Evolutionary conservation across 768 basidiomycete species (phyloP).

Genomic region (Boletus subcaerulescens): DNA sequence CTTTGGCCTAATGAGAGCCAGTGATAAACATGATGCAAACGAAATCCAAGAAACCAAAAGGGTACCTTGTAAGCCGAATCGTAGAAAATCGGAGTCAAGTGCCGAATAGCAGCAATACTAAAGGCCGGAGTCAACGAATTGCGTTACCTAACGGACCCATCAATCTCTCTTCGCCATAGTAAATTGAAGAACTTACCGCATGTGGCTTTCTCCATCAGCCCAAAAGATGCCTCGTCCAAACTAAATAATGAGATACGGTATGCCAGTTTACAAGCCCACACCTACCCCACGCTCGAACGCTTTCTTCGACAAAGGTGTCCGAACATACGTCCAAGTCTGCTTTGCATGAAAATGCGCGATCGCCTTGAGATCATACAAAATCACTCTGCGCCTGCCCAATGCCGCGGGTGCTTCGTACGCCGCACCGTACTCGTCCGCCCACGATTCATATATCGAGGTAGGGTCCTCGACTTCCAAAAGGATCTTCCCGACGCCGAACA

Average conservation of each 20-base stretch:
- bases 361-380: slow-evolving; percentile 41
- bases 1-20: slow-evolving; percentile 22
- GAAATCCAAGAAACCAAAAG: not conserved
- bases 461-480: slow-evolving; percentile 4
- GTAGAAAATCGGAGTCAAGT: slow-evolving; percentile 22
- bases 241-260: not conserved
- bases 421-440: slow-evolving; percentile 18
- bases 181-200: slow-evolving; percentile 25
- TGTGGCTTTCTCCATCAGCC: slow-evolving; percentile 44
- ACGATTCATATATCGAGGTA: slow-evolving; percentile 13
- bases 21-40: not conserved
- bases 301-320: slow-evolving; percentile 32
- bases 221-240: slow-evolving; percentile 31
- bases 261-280: not conserved
- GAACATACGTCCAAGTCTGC: slow-evolving; percentile 36
- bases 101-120: slow-evolving; percentile 23
- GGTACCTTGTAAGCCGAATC: slow-evolving; percentile 29
- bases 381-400: slow-evolving; percentile 8
- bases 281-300: slow-evolving; percentile 30
- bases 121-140: slow-evolving; percentile 28
- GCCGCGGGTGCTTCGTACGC: slow-evolving; percentile 12
- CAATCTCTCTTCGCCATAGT: not conserved
- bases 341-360: slow-evolving; percentile 11
- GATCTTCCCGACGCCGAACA: slow-evolving; percentile 13
- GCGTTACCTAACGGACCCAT: slow-evolving; percentile 18